A percentile compares a stretch with the other conserved stretches of the same genome.
Evolutionary conservation across 2,329 filamentous ascomycete species (phyloP).

Genomic region (Colletotrichum spinosum): DNA sequence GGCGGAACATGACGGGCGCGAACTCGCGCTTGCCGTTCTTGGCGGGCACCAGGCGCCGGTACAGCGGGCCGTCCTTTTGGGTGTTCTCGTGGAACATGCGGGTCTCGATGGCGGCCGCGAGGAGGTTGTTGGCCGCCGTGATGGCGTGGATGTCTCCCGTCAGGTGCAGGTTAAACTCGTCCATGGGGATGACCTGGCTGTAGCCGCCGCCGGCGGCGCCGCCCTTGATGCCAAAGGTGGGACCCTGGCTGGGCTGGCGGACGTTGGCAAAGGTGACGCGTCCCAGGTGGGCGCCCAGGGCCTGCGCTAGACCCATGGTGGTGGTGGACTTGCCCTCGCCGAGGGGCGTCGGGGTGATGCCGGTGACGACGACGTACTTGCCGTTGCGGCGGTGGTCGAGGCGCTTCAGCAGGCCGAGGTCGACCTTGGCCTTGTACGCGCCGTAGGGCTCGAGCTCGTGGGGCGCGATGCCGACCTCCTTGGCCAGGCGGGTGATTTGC

Average conservation of each 20-base stretch:
- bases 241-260: conserved; percentile 94
- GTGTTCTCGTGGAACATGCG: conserved; percentile 98
- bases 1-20: conserved; percentile 89
- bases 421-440: conserved; percentile 95
- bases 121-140: conserved; percentile 94
- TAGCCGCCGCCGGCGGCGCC: conserved; percentile 97
- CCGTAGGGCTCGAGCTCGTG: conserved; percentile 96
- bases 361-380: conserved; percentile 91
- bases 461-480: conserved; percentile 87
- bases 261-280: conserved; percentile 96
- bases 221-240: conserved; percentile 99
- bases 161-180: conserved; percentile 98
- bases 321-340: conserved; percentile 99
- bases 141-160: conserved; percentile 99
- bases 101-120: conserved; percentile 96
- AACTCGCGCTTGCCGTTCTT: conserved; percentile 94
- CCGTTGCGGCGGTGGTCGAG: conserved; percentile 90
- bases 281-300: conserved; percentile 87
- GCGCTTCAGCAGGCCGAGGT: conserved; percentile 82
- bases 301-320: conserved; percentile 94
- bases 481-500: conserved; percentile 84
- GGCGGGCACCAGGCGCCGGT: conserved; percentile 84
- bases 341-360: conserved; percentile 95
- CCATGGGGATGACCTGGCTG: conserved; percentile 99
- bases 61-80: conserved; percentile 90